These are phyloP conservation scores for Amaranthus hypochondriacus DNA, from an alignment of 148 eudicot genomes.

Conservation along the genomic window DNA sequence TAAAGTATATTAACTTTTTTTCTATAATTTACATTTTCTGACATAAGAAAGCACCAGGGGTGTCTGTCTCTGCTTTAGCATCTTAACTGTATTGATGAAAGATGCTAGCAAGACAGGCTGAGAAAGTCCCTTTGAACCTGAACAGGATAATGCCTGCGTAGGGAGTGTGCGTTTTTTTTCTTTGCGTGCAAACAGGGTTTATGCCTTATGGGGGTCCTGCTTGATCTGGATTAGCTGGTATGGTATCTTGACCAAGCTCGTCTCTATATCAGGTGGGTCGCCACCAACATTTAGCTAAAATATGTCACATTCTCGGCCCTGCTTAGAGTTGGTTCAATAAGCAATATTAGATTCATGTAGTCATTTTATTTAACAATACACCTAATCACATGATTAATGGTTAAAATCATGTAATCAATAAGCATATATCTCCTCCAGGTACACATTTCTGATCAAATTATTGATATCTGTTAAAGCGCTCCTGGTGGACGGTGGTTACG, in stretches of 20 bases:
- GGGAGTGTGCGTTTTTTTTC: constrained; percentile 82
- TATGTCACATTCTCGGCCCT: not conserved
- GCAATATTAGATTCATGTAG: not conserved
- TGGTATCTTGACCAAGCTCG: constrained; percentile 25
- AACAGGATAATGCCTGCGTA: constrained; percentile 99
- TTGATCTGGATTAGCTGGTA: constrained; percentile 21
- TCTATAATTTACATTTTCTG: constrained; percentile 29
- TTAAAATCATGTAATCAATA: not conserved
- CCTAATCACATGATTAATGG: not conserved
- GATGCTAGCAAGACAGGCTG: constrained; percentile 61
- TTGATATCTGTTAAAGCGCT: not conserved
- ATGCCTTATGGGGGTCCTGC: constrained; percentile 16
- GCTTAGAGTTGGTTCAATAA: not conserved
- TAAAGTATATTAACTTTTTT: not conserved
- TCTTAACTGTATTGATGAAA: constrained; percentile 16
- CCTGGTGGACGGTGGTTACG: too few species aligned
- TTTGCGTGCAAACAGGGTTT: constrained; percentile 51
- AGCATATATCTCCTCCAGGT: not conserved
- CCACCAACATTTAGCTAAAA: constrained; percentile 10
- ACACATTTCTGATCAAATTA: not conserved
- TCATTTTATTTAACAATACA: not conserved
- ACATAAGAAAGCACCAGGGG: constrained; percentile 96
- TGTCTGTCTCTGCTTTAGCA: constrained; percentile 72
- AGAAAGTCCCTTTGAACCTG: constrained; percentile 99
- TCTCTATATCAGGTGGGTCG: constrained; percentile 20